Percentiles rank a stretch among this genome's conserved stretches.
Conservation (phyloP, 1,284 basidiomycete genomes). For the Ceratobasidium sp. region DNA sequence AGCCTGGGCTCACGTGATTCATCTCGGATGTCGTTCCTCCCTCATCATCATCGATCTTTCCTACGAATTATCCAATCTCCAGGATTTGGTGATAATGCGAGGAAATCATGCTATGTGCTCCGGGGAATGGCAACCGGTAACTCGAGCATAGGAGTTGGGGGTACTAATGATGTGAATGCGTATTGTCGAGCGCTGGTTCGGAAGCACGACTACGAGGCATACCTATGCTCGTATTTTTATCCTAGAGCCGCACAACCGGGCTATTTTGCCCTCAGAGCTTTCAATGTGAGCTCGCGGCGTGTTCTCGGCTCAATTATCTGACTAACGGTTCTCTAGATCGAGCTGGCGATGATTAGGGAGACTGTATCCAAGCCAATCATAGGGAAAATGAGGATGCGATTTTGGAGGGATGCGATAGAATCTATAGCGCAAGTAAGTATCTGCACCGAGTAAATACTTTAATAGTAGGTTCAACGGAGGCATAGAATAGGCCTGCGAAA, state of each 20-base stretch:
- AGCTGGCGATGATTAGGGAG: conserved; percentile 85
- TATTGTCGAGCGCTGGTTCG: conserved; percentile 78
- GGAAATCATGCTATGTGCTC: background rate
- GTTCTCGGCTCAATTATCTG: background rate
- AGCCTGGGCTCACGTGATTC: conserved; percentile 8
- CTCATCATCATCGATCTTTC: background rate
- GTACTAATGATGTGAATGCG: conserved; percentile 32
- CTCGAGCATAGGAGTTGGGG: conserved; percentile 15
- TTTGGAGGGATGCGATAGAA: conserved; percentile 90
- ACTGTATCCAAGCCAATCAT: conserved; percentile 81
- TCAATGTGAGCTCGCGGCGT: conserved; percentile 74
- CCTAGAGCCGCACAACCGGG: conserved; percentile 72
- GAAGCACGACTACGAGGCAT: conserved; percentile 86
- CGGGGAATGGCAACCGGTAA: conserved; percentile 20
- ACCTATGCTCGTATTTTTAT: conserved; percentile 81
- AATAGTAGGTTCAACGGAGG: conserved; percentile 50
- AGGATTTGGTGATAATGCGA: background rate
- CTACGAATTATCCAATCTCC: background rate
- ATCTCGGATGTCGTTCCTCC: background rate
- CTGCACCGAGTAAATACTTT: conserved; percentile 32
- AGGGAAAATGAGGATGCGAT: conserved; percentile 91
- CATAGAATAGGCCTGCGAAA: conserved; percentile 77
- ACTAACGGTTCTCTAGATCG: conserved; percentile 66
- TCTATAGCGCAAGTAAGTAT: conserved; percentile 73
- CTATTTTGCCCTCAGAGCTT: conserved; percentile 87